Evolutionary conservation across 345 rosid genomes (phyloP).

Genomic region (Microcos paniculata): DNA sequence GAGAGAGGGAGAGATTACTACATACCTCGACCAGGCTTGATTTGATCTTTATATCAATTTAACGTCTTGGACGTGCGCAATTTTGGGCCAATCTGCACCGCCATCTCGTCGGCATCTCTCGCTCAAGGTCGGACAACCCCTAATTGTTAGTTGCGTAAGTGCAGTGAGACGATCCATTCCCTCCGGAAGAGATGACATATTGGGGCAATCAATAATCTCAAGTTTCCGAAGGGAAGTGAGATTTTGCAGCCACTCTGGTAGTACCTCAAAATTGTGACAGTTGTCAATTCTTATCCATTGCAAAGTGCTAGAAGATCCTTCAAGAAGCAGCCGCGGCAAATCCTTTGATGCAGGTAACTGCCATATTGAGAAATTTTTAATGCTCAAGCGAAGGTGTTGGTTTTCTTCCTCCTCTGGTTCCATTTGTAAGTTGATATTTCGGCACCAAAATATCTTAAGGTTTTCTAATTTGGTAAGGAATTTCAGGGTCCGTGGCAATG

Average conservation of each 20-base stretch:
- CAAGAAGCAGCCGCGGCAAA: neutral
- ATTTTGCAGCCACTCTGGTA: neutral
- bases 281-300: too few species aligned
- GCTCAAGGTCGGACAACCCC: neutral
- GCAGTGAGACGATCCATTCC: neutral
- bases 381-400: neutral
- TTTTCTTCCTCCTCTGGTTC: neutral
- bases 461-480: neutral
- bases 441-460: neutral
- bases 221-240: neutral
- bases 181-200: neutral
- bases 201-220: neutral
- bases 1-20: neutral
- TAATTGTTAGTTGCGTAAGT: neutral
- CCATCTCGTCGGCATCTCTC: neutral
- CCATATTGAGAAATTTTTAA: neutral
- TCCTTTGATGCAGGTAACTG: neutral
- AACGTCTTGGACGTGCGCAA: neutral
- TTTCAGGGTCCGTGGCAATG: neutral
- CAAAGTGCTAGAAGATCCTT: too few species aligned
- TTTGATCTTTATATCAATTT: neutral
- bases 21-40: neutral
- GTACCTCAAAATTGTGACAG: neutral
- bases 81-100: neutral
- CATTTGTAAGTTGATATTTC: neutral